These are phyloP conservation scores for Cairneyella variabilis DNA, from an alignment of 495 filamentous ascomycete species.

Conservation along the genomic window DNA sequence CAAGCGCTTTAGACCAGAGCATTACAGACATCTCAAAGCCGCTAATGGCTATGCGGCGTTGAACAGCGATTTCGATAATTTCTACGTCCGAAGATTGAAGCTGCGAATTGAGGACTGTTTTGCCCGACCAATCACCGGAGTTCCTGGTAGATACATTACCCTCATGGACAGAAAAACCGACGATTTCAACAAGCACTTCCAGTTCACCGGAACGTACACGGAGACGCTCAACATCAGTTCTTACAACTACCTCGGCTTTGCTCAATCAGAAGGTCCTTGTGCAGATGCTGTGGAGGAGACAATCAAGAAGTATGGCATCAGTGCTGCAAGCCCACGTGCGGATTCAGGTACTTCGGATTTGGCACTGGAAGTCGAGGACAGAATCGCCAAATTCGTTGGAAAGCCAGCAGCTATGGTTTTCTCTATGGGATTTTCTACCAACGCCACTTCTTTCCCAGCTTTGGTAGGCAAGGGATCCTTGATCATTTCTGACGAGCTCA, in stretches of 20 bases:
- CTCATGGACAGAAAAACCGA: constrained; percentile 82
- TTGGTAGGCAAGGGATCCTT: constrained; percentile 88
- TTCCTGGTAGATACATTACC: constrained; percentile 91
- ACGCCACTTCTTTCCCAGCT: constrained; percentile 84
- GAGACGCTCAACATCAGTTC: constrained; percentile 98
- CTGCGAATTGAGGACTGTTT: constrained; percentile 96
- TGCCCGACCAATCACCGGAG: constrained; percentile 83
- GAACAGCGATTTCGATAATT: constrained; percentile 98
- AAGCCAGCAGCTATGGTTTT: constrained; percentile 95
- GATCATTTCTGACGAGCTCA: constrained; percentile 93
- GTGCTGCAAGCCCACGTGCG: constrained; percentile 69
- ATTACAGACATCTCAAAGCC: constrained; percentile 78
- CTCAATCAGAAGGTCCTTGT: constrained; percentile 95
- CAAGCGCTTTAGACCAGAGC: constrained; percentile 78
- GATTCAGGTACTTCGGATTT: constrained; percentile 88
- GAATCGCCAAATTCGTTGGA: constrained; percentile 86
- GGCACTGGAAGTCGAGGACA: constrained; percentile 79
- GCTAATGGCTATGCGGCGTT: constrained; percentile 91
- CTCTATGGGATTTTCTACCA: constrained; percentile 97
- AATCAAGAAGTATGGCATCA: constrained; percentile 80
- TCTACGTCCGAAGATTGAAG: constrained; percentile 91
- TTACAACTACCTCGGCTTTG: constrained; percentile 98
- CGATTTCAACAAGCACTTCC: constrained; percentile 85
- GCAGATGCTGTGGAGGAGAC: constrained; percentile 88
- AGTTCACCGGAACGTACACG: constrained; percentile 83